phyloP scores from a whole-genome alignment of 1,139 yeast species.

The Debaryomycetaceae sp. region DNA sequence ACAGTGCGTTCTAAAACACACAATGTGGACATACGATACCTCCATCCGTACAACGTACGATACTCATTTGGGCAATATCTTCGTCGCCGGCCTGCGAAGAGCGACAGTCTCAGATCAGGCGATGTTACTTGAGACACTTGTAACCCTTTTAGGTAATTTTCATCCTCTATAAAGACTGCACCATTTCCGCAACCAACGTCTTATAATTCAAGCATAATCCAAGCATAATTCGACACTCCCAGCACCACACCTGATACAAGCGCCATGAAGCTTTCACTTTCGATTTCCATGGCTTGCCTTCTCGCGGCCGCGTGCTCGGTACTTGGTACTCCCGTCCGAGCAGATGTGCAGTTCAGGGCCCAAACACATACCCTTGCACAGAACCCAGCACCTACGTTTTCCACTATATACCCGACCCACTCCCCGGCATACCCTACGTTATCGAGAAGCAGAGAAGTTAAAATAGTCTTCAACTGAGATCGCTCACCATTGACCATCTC shows the following conservation, averaged over 20 bases:
- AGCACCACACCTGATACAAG: neutral
- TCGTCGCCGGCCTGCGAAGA: too few relatives aligned
- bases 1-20: neutral
- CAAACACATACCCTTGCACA: constrained; percentile 7
- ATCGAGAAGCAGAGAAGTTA: constrained; percentile 3
- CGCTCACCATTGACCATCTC: too few relatives aligned
- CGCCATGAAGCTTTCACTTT: neutral
- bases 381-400: constrained; percentile 12
- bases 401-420: constrained; percentile 17
- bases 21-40: too few relatives aligned
- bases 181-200: neutral
- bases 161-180: neutral
- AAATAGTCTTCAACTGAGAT: constrained; percentile 10
- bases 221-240: too few relatives aligned
- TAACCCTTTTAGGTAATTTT: neutral
- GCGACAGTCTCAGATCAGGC: too few relatives aligned
- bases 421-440: constrained; percentile 12
- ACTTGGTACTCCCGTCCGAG: constrained; percentile 24
- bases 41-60: too few relatives aligned
- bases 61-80: too few relatives aligned
- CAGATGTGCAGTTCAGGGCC: constrained; percentile 19
- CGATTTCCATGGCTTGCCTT: neutral
- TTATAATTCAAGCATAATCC: neutral
- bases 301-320: neutral
- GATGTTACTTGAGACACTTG: neutral